phyloP scores from a whole-genome alignment of 306 rosid genomes.

The Prunus dulcis region DNA sequence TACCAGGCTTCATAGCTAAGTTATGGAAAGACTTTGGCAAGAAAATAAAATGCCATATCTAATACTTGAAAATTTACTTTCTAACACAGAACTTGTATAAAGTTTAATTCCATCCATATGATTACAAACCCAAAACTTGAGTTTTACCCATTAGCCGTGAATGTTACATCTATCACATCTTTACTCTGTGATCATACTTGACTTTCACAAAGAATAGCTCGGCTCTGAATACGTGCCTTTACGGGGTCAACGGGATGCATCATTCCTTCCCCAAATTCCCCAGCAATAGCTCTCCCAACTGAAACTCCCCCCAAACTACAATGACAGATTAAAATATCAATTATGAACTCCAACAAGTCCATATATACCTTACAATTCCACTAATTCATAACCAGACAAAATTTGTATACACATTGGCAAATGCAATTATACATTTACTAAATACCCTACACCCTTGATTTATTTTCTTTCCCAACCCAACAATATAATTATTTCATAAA shows the following conservation, averaged over 20 bases:
- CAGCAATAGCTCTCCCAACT: constrained; percentile 85
- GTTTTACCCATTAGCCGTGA: neutral
- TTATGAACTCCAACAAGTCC: neutral
- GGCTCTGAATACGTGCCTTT: constrained; percentile 80
- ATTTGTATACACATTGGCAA: neutral
- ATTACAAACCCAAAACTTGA: neutral
- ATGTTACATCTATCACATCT: neutral
- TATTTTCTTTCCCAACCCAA: neutral
- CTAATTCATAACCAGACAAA: neutral
- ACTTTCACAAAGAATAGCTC: constrained; percentile 52
- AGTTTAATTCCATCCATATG: neutral
- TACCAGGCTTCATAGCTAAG: constrained; percentile 39
- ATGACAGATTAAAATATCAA: constrained; percentile 4
- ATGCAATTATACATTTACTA: neutral
- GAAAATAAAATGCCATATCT: neutral
- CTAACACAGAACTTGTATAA: neutral
- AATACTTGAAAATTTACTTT: neutral
- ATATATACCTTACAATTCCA: neutral
- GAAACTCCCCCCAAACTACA: constrained; percentile 80
- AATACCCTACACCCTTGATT: neutral
- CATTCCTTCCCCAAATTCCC: constrained; percentile 90
- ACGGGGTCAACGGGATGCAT: constrained; percentile 87
- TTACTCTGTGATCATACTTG: constrained; percentile 41
- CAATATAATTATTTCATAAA: no score
- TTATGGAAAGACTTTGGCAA: neutral